These are phyloP conservation scores for Phytophthora boehmeriae DNA, from an alignment of 352 stramenopile species.

Conservation along the genomic window DNA sequence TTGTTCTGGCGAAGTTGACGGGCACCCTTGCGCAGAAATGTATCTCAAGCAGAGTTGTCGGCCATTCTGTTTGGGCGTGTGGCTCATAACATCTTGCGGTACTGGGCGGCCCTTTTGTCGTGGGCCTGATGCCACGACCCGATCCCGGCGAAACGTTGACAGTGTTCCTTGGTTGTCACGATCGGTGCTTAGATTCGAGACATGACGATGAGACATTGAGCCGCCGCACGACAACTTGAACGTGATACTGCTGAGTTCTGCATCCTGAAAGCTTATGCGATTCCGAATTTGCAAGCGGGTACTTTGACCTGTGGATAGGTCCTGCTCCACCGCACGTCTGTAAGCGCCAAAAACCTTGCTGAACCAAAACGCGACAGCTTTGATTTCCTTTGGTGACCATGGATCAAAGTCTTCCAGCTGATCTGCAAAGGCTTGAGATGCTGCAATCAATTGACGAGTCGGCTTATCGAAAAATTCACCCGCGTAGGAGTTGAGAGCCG, in stretches of 20 bases:
- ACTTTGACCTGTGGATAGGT: neutral
- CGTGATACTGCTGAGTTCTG: neutral
- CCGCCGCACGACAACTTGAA: neutral
- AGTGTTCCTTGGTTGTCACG: too few relatives aligned
- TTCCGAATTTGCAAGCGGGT: neutral
- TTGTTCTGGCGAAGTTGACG: neutral
- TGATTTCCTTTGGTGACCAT: neutral
- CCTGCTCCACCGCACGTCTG: neutral
- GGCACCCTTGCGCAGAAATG: neutral
- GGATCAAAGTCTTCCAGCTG: neutral
- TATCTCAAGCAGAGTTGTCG: neutral
- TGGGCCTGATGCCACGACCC: neutral
- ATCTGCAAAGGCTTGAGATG: neutral
- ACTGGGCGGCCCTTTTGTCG: neutral
- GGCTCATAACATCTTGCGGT: neutral
- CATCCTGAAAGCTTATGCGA: neutral
- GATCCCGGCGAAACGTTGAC: neutral
- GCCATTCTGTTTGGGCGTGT: neutral
- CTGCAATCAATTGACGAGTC: neutral
- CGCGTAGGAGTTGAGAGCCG: neutral
- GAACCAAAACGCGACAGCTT: too few relatives aligned
- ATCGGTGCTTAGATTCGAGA: neutral
- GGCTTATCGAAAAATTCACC: neutral
- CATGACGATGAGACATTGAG: neutral
- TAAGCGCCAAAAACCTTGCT: neutral